phyloP scores from a whole-genome alignment of 441 rosid species.

The Gossypium davidsonii region DNA sequence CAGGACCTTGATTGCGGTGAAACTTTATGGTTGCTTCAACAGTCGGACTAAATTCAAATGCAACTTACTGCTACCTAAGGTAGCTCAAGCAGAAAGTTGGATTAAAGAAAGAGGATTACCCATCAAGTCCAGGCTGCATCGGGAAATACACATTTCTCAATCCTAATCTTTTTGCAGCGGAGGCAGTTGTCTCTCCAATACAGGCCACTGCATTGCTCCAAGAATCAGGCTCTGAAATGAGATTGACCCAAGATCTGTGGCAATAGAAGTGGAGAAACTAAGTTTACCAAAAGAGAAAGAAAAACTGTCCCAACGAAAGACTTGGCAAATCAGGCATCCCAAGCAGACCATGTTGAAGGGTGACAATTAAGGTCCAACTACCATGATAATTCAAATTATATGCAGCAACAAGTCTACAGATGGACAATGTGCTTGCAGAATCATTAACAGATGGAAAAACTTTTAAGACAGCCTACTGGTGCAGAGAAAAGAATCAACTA shows the following conservation, averaged over 20 bases:
- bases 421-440: background rate
- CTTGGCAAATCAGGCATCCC: slow-evolving; percentile 2
- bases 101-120: slow-evolving; percentile 37
- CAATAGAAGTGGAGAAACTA: slow-evolving; percentile 20
- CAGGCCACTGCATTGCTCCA: slow-evolving; percentile 74
- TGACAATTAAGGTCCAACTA: slow-evolving; percentile 1
- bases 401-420: background rate
- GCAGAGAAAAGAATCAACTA: slow-evolving; percentile 5
- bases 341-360: background rate
- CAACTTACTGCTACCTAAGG: background rate
- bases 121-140: slow-evolving; percentile 75
- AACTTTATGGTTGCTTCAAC: slow-evolving; percentile 6
- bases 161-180: slow-evolving; percentile 71
- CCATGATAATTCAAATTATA: slow-evolving; percentile 2
- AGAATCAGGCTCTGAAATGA: slow-evolving; percentile 45
- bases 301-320: background rate
- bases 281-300: background rate
- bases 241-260: slow-evolving; percentile 71
- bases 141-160: slow-evolving; percentile 69
- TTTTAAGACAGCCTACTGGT: background rate
- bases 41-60: background rate
- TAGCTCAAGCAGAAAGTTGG: background rate
- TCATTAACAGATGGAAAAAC: background rate
- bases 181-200: slow-evolving; percentile 93
- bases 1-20: background rate